Conservation (phyloP, 306 rosid species). For the Cucumis sativus region Cucumber_9930_V3 NC_026656.2:3594001-3594500, state of each 20-base stretch:
- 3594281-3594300: not conserved
- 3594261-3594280: not conserved
- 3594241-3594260: not conserved
- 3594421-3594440: too few relatives aligned
- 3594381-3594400: not conserved
- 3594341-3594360: not conserved
- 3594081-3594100: not conserved
- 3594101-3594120: constrained; percentile 8
- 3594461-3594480: constrained; percentile 77
- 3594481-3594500: constrained; percentile 95
- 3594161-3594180: not conserved
- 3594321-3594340: not conserved
- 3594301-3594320: not conserved
- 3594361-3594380: not conserved
- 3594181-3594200: not conserved
- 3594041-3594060: constrained; percentile 12
- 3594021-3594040: constrained; percentile 88
- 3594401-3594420: not conserved
- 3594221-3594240: too few relatives aligned
- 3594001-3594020: constrained; percentile 80
- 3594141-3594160: not conserved
- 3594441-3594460: too few relatives aligned
- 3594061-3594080: constrained; percentile 21
- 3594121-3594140: not conserved
- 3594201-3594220: not conserved